Base-by-base conservation (phyloP, 805 yeast species). In the Saccharomycopsis babjevae region DNA sequence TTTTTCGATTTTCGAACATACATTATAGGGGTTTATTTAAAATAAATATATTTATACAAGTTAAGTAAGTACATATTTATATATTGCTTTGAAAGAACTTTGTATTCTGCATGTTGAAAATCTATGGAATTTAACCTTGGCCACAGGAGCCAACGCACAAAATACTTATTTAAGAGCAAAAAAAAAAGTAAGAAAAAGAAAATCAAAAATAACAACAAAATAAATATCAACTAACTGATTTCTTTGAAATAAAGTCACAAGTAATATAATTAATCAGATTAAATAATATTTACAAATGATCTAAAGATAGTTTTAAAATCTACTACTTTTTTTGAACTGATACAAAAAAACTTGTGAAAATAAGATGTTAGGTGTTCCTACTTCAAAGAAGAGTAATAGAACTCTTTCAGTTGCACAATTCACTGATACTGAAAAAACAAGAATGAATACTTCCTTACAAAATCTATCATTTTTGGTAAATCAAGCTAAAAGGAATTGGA, bases 401-500 rank as follows among this genome's bases (percentile, higher is more conserved):
- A 64, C 66, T 15, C 58, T 64, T n/a, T 58, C 61, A 2, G 63
- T 62, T n/a, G 63, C 58, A 38, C 66, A 62, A 43, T 64, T 59
- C 52, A 56, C 60, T 10, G 66, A 64, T 38, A 46, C 62, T 36
- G 66, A 64, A 57, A 61, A 59, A 36, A 57, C 64, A 22, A 62
- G 60, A 32, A 64, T 64, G 66, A 58, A 59, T 7, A 36, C 59
- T 2, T 64, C 66, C 7, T 52, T 64, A 7, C 63, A 59, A 16
- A 46, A 62, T 15, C 43, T 64, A 50, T 59, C 60, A 25, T 25
- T 50, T 13, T 39, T 62, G 16, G 52, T 59, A n/a, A 58, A 56
- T 15, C 63, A 70, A 38, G 77, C 79, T 5, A 73, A 75, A 18
- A 65, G 74, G 3, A 77, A 77, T 61, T 82, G 85, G 85, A 73